phyloP scores from a whole-genome alignment of 164 flowering plant species.

The Tinospora cordifolia region DNA sequence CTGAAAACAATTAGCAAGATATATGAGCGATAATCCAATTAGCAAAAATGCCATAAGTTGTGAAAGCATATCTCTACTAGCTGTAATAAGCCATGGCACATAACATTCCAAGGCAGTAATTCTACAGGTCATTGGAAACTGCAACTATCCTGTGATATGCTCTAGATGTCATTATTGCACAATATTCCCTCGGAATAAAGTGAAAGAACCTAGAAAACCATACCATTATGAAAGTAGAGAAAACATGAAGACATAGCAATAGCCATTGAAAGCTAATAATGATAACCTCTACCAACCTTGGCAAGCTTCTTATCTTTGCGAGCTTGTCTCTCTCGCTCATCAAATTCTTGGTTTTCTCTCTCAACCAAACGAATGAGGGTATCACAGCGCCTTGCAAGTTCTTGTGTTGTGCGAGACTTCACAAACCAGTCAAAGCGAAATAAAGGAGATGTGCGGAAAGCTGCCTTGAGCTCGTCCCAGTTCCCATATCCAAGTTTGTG shows the following conservation, averaged over 20 bases:
- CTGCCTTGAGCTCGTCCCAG: conserved; percentile 99
- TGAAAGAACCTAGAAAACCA: neutral
- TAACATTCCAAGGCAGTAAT: neutral
- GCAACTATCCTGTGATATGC: neutral
- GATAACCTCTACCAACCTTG: conserved; percentile 43
- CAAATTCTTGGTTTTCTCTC: conserved; percentile 92
- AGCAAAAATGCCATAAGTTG: neutral
- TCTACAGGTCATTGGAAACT: neutral
- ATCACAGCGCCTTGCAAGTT: conserved; percentile 96
- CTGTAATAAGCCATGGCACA: too few relatives aligned
- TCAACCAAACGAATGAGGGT: conserved; percentile 87
- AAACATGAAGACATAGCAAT: neutral
- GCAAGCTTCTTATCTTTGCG: conserved; percentile 96
- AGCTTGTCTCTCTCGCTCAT: conserved; percentile 96
- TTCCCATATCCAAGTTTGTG: conserved; percentile 98
- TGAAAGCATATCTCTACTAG: too few relatives aligned
- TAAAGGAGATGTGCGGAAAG: conserved; percentile 85
- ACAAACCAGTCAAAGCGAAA: conserved; percentile 99
- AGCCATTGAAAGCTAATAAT: neutral
- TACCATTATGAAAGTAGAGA: neutral
- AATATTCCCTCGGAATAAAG: neutral
- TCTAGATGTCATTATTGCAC: neutral
- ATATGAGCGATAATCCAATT: neutral
- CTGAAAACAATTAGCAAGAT: conserved; percentile 23
- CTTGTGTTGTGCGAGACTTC: conserved; percentile 97